Conservation (phyloP, 345 rosid species). For the Carallia brachiata region DNA sequence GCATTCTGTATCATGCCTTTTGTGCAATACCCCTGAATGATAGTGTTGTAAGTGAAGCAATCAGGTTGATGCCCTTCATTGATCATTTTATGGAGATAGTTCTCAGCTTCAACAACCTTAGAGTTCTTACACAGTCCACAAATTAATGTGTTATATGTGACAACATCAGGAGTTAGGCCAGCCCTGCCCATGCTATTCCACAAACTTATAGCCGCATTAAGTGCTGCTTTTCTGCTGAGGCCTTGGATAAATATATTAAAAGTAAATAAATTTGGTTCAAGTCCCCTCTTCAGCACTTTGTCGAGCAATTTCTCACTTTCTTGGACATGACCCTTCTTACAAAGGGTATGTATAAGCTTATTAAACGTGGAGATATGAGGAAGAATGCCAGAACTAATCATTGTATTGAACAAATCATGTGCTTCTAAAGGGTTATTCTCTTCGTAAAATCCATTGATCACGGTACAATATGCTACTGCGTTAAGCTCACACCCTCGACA, state of each 20-base stretch:
- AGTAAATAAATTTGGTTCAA: conserved; percentile 79
- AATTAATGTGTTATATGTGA: conserved; percentile 78
- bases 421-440: conserved; percentile 49
- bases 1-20: conserved; percentile 64
- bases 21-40: conserved; percentile 76
- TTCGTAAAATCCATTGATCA: conserved; percentile 70
- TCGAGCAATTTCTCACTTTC: conserved; percentile 74
- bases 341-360: conserved; percentile 75
- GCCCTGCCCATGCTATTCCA: conserved; percentile 47
- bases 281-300: conserved; percentile 71
- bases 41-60: conserved; percentile 64
- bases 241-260: conserved; percentile 76
- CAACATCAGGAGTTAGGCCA: conserved; percentile 69
- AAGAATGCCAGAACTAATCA: conserved; percentile 54
- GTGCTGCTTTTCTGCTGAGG: conserved; percentile 63
- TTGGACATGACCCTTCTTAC: conserved; percentile 63
- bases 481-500: conserved; percentile 72
- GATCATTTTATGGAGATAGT: conserved; percentile 73
- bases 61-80: conserved; percentile 79
- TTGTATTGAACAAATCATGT: conserved; percentile 68
- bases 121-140: conserved; percentile 69
- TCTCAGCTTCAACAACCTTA: conserved; percentile 66
- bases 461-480: conserved; percentile 77
- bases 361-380: conserved; percentile 66
- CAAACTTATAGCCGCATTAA: conserved; percentile 57